Percentiles rank a stretch among this genome's conserved stretches.
phyloP scores from a whole-genome alignment of 306 rosid species.

The Gleditsia sinensis region DNA sequence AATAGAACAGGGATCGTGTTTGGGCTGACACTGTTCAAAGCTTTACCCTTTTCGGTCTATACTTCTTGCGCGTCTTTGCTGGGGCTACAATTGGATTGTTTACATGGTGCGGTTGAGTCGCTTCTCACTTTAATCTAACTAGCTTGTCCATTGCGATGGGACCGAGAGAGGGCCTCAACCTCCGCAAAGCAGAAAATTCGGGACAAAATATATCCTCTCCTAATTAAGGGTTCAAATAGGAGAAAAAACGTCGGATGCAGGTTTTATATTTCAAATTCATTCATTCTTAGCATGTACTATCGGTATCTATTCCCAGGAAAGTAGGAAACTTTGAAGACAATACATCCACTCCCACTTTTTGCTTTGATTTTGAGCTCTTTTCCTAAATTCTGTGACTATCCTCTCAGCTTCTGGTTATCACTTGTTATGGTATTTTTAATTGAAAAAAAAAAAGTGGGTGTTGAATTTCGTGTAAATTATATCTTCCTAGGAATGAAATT shows the following conservation, averaged over 20 bases:
- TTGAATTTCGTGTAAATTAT: conserved; percentile 20
- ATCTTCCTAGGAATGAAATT: conserved; percentile 5
- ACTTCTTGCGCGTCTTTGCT: too few relatives aligned
- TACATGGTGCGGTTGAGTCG: conserved; percentile 83
- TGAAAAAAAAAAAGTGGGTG: neutral
- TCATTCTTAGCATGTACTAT: neutral
- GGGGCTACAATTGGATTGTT: conserved; percentile 94
- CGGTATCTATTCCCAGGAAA: conserved; percentile 33
- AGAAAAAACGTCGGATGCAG: neutral
- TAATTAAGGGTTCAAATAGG: neutral
- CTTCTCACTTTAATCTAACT: conserved; percentile 75
- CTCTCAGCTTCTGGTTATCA: neutral
- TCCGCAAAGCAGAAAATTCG: neutral
- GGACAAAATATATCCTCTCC: neutral
- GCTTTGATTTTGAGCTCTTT: neutral
- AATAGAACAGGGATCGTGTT: too few relatives aligned
- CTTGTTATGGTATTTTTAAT: neutral
- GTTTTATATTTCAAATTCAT: neutral
- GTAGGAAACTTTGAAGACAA: conserved; percentile 36
- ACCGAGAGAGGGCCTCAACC: conserved; percentile 60
- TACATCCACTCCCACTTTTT: conserved; percentile 26
- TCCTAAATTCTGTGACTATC: neutral
- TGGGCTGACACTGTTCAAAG: too few relatives aligned
- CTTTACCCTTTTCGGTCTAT: too few relatives aligned
- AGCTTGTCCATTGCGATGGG: conserved; percentile 82